Conservation (phyloP, 2,329 filamentous ascomycete genomes). For the Cordyceps javanica region DNA sequence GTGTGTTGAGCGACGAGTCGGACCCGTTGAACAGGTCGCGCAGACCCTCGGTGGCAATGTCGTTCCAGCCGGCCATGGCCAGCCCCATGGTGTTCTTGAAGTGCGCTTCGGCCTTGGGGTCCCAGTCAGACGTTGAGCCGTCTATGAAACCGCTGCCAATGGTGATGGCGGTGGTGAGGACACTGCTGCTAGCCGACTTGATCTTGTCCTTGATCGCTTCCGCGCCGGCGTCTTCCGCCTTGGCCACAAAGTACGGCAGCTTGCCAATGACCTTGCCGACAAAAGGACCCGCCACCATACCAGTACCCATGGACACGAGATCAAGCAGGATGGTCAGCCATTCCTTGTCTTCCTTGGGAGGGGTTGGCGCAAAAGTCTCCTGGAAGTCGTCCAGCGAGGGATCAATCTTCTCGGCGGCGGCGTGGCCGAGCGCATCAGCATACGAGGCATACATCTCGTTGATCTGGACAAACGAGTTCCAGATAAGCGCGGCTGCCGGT, state of each 20-base stretch:
- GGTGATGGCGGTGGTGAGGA: background rate
- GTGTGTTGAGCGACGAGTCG: conserved; percentile 16
- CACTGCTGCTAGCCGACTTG: background rate
- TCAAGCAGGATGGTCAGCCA: conserved; percentile 25
- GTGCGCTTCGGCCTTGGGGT: background rate
- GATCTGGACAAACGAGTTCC: conserved; percentile 21
- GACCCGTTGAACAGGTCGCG: conserved; percentile 21
- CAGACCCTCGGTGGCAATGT: background rate
- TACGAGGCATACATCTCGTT: conserved; percentile 17
- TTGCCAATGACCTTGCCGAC: conserved; percentile 19
- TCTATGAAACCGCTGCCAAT: background rate
- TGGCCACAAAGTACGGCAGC: conserved; percentile 2
- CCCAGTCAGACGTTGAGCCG: background rate
- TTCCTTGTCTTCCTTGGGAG: conserved; percentile 14
- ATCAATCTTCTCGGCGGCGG: conserved; percentile 15
- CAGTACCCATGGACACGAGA: conserved; percentile 23
- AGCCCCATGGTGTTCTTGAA: background rate
- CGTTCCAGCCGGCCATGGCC: background rate
- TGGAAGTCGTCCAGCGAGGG: conserved; percentile 17
- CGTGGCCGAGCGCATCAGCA: background rate
- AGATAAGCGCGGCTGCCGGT: conserved; percentile 18
- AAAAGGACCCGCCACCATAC: conserved; percentile 20
- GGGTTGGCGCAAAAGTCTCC: conserved; percentile 14
- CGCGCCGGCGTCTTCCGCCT: background rate
- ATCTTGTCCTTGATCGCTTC: conserved; percentile 1